Percentiles rank a stretch among this genome's conserved stretches.
phyloP scores from a whole-genome alignment of 129 eudicot species.

The Rutidosis leptorrhynchoides region DNA sequence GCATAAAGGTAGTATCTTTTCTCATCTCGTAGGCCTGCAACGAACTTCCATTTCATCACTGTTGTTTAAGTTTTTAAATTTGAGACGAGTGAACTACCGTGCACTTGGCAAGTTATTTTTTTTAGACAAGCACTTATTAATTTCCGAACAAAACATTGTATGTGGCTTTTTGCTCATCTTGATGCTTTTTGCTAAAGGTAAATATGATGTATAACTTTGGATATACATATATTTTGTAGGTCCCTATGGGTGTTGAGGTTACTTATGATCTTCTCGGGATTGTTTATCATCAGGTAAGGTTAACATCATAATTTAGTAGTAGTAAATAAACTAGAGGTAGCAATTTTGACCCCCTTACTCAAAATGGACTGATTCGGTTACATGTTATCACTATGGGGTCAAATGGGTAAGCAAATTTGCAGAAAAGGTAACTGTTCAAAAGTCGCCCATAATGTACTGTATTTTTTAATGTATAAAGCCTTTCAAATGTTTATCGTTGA shows the following conservation, averaged over 20 bases:
- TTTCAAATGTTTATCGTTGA: not conserved
- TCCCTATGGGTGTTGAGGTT: slow-evolving; percentile 83
- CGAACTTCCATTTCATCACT: not conserved
- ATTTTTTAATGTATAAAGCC: not conserved
- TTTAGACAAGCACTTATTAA: slow-evolving; percentile 6
- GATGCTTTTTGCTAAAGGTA: not conserved
- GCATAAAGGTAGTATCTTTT: slow-evolving; percentile 7
- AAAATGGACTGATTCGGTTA: not conserved
- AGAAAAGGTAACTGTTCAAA: not conserved
- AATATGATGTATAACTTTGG: not conserved
- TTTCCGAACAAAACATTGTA: not conserved
- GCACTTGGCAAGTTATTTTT: slow-evolving; percentile 17
- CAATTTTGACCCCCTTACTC: not conserved
- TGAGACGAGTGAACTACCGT: not conserved
- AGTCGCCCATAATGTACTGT: not conserved
- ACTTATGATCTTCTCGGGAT: slow-evolving; percentile 84
- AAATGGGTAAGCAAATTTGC: not conserved
- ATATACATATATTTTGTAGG: slow-evolving; percentile 37
- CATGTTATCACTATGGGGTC: not conserved
- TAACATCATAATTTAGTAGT: not conserved
- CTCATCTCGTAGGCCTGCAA: not conserved
- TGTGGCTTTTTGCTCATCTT: not conserved
- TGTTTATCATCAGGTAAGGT: slow-evolving; percentile 76
- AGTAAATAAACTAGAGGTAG: not conserved
- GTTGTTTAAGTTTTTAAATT: not conserved